phyloP scores from a whole-genome alignment of 2,329 filamentous ascomycete species.

The Aspergillus sergii region DNA sequence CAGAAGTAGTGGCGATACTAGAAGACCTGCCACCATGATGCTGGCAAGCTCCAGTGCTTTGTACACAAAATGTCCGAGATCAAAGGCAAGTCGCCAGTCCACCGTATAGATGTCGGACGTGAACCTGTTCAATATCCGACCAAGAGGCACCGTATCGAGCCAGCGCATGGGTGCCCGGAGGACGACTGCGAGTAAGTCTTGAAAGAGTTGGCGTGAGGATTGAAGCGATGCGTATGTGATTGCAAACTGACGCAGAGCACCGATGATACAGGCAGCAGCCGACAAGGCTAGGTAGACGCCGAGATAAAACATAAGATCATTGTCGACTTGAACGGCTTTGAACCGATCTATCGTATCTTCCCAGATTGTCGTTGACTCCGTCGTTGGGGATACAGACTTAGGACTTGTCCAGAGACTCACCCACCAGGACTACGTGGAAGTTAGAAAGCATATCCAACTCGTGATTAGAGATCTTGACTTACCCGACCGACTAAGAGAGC shows the following conservation, averaged over 20 bases:
- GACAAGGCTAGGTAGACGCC: slow-evolving; percentile 66
- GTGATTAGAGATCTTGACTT: slow-evolving; percentile 24
- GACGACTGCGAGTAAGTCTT: slow-evolving; percentile 66
- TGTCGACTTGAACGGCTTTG: slow-evolving; percentile 5
- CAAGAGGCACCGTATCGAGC: slow-evolving; percentile 77
- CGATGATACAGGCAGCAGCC: slow-evolving; percentile 58
- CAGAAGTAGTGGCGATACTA: slow-evolving; percentile 69
- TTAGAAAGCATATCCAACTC: not conserved
- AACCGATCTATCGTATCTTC: not conserved
- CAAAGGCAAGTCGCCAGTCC: slow-evolving; percentile 66
- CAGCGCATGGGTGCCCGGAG: slow-evolving; percentile 73
- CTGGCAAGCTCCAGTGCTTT: slow-evolving; percentile 65
- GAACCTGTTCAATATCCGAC: slow-evolving; percentile 75
- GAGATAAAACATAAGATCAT: slow-evolving; percentile 52
- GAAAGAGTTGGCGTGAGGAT: slow-evolving; percentile 68
- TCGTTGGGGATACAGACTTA: slow-evolving; percentile 7
- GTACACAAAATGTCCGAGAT: slow-evolving; percentile 63
- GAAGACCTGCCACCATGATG: slow-evolving; percentile 65
- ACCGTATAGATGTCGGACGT: slow-evolving; percentile 74
- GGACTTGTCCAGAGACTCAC: slow-evolving; percentile 50
- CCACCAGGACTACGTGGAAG: slow-evolving; percentile 46
- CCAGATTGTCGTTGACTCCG: not conserved
- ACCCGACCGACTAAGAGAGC: slow-evolving; percentile 55
- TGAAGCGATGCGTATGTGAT: slow-evolving; percentile 66
- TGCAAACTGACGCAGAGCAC: slow-evolving; percentile 44